Percentiles rank a stretch among this genome's conserved stretches.
Evolutionary conservation across 306 rosid species (phyloP).

Genomic region (Cercis canadensis): DNA sequence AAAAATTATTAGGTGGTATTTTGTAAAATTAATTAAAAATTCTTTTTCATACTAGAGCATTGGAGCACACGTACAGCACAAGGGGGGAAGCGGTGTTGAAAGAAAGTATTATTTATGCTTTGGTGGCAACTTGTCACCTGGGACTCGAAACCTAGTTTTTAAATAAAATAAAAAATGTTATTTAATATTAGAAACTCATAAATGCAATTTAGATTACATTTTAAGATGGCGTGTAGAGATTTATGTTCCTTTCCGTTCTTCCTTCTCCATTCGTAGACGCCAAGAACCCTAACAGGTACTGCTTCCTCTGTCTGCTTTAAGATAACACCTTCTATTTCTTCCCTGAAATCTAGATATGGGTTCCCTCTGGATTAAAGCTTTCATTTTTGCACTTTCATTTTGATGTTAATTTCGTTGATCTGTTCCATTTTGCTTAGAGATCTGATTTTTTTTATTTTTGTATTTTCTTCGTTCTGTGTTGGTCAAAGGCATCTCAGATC

Average conservation of each 20-base stretch:
- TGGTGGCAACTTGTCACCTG: not conserved
- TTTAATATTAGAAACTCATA: not conserved
- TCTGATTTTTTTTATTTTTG: slow-evolving; percentile 32
- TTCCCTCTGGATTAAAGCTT: not conserved
- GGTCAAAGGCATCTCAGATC: slow-evolving; percentile 40
- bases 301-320: slow-evolving; percentile 31
- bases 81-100: not conserved
- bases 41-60: not conserved
- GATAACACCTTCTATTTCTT: not conserved
- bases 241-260: slow-evolving; percentile 41
- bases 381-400: slow-evolving; percentile 29
- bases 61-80: no score
- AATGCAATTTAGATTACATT: slow-evolving; percentile 20
- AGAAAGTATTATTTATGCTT: not conserved
- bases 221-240: slow-evolving; percentile 51
- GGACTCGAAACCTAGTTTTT: not conserved
- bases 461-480: not conserved
- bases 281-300: slow-evolving; percentile 63
- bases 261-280: slow-evolving; percentile 48
- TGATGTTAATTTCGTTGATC: slow-evolving; percentile 29
- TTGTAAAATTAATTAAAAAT: not conserved
- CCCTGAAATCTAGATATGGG: slow-evolving; percentile 23
- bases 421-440: slow-evolving; percentile 39
- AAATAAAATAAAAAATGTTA: not conserved
- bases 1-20: not conserved